Conservation (phyloP, 2,329 filamentous ascomycete genomes). For the Penicillium freii region DNA sequence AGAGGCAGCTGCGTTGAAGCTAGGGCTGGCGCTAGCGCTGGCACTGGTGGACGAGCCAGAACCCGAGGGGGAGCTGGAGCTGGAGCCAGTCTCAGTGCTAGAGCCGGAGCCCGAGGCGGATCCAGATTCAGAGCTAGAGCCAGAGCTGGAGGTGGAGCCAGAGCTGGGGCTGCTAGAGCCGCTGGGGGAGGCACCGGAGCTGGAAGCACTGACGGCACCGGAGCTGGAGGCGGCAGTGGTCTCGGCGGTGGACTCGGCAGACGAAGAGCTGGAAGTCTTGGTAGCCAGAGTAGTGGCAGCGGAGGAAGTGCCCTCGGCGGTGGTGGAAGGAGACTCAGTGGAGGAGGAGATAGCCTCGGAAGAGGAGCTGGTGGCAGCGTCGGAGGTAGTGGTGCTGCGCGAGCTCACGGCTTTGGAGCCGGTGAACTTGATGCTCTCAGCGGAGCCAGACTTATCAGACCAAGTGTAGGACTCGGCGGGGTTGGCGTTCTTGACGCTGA, state of each 20-base stretch:
- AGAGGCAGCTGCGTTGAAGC: conserved; percentile 21
- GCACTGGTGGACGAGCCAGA: conserved; percentile 12
- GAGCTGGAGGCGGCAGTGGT: conserved; percentile 17
- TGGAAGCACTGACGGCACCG: conserved; percentile 5
- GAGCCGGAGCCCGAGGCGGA: conserved; percentile 8
- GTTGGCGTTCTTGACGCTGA: conserved; percentile 56
- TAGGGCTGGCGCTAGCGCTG: conserved; percentile 7
- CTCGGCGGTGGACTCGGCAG: conserved; percentile 14
- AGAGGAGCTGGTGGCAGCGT: conserved; percentile 7
- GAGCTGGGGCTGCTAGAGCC: conserved; percentile 1
- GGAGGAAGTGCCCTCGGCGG: conserved; percentile 11
- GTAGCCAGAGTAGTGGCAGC: conserved; percentile 10
- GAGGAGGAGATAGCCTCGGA: conserved; percentile 8
- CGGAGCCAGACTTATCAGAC: conserved; percentile 60
- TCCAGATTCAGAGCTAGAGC: not conserved
- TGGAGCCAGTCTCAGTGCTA: conserved; percentile 14
- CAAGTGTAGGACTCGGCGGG: conserved; percentile 65
- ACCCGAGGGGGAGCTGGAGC: conserved; percentile 8
- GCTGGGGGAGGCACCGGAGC: conserved; percentile 13
- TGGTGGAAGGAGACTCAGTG: conserved; percentile 13
- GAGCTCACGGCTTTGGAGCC: conserved; percentile 14
- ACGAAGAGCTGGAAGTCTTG: conserved; percentile 7
- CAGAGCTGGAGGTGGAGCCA: not conserved
- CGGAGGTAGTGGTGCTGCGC: conserved; percentile 7
- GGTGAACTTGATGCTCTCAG: conserved; percentile 59